These are phyloP conservation scores for Spatholobus suberectus DNA, from an alignment of 306 rosid genomes.

Conservation along the genomic window DNA sequence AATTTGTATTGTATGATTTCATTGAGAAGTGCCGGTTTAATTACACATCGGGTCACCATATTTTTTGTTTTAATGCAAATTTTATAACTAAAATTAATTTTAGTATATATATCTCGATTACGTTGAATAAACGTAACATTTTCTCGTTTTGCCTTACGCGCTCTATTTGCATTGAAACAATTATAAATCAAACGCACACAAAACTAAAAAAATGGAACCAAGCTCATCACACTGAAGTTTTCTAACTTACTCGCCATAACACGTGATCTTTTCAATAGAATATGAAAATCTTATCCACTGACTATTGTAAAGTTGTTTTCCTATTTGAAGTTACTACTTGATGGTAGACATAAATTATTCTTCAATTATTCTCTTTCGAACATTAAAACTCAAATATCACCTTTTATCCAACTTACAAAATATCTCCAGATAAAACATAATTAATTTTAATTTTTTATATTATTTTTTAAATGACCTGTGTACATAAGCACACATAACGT, in stretches of 20 bases:
- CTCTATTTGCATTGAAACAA: neutral
- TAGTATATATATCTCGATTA: no score
- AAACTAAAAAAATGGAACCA: neutral
- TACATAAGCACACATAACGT: no score
- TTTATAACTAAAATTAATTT: no score
- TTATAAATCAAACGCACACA: neutral
- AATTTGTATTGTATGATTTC: neutral
- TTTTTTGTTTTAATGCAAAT: no score
- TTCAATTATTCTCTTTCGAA: neutral
- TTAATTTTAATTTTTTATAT: neutral
- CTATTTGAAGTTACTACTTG: neutral
- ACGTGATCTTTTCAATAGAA: neutral
- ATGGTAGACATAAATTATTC: neutral
- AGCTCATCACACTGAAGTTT: neutral
- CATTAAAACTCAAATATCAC: neutral
- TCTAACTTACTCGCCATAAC: neutral
- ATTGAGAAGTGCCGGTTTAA: neutral
- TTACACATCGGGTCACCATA: neutral
- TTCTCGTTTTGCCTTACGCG: neutral
- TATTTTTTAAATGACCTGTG: no score
- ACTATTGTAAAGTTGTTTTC: neutral
- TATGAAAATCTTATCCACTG: neutral
- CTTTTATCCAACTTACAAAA: neutral
- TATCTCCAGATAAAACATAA: neutral
- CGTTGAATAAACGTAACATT: no score